Conservation (phyloP, 2,329 filamentous ascomycete genomes). For the Trichophyton simii region DNA sequence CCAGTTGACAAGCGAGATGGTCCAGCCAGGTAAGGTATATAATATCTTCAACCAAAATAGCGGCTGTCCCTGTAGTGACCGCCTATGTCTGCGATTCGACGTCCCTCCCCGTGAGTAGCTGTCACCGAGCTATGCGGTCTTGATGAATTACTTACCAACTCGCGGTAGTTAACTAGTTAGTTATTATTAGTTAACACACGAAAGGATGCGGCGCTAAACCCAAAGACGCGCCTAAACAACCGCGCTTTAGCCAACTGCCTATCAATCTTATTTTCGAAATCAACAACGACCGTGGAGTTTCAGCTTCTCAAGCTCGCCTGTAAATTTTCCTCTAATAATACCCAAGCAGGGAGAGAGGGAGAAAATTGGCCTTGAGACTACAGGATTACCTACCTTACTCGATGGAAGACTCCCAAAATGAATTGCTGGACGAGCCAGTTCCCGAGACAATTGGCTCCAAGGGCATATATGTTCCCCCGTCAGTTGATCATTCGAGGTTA, state of each 20-base stretch:
- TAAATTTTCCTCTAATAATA: background rate
- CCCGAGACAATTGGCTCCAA: conserved; percentile 26
- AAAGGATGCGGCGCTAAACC: conserved; percentile 10
- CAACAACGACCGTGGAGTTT: background rate
- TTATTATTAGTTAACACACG: background rate
- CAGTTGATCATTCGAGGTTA: conserved; percentile 46
- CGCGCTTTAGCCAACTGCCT: background rate
- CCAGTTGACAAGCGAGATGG: background rate
- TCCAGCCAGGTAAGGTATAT: background rate
- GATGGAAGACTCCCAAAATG: conserved; percentile 24
- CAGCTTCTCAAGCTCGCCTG: background rate
- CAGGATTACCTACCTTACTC: background rate
- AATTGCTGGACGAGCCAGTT: conserved; percentile 12
- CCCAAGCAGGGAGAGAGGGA: no score
- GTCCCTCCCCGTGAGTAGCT: background rate
- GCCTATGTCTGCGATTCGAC: background rate
- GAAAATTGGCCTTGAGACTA: background rate
- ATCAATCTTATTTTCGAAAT: background rate
- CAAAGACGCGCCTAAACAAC: conserved; percentile 4
- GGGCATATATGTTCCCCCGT: conserved; percentile 52
- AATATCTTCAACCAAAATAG: background rate
- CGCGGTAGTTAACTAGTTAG: background rate
- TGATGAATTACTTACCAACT: conserved; percentile 6
- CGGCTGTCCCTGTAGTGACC: background rate
- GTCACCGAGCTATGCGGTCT: background rate